Evolutionary conservation across 2,329 filamentous ascomycete genomes (phyloP).

Genomic region (Colletotrichum tofieldiae): DNA sequence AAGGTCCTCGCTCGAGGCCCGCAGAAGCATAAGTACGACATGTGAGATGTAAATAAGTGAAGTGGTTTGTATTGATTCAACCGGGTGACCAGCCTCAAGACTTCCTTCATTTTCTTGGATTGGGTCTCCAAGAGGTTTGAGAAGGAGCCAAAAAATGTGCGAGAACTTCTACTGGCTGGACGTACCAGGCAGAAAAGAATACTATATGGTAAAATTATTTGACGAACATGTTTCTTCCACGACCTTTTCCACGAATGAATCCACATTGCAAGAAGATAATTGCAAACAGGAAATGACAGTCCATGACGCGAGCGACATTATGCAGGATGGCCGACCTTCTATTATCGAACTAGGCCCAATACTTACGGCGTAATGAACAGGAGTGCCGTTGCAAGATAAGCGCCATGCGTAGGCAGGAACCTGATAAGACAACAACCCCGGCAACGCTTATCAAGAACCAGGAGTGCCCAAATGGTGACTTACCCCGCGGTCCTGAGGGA

Average conservation of each 20-base stretch:
- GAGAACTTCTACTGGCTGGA: neutral
- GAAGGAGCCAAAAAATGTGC: neutral
- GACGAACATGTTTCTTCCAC: neutral
- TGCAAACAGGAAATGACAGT: neutral
- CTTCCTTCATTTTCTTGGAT: neutral
- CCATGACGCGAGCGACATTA: constrained; percentile 2
- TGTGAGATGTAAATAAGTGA: neutral
- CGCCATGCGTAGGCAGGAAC: neutral
- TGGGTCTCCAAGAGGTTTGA: too few species aligned
- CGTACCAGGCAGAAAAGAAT: neutral
- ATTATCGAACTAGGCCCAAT: constrained; percentile 5
- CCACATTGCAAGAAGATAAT: neutral
- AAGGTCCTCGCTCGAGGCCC: neutral
- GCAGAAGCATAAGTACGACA: neutral
- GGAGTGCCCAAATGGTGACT: neutral
- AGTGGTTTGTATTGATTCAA: neutral
- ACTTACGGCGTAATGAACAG: neutral
- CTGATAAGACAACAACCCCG: constrained; percentile 21
- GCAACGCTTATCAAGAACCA: constrained; percentile 3
- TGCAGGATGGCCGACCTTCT: constrained; percentile 1
- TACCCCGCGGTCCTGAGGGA: neutral
- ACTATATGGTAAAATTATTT: neutral
- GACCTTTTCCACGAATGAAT: neutral
- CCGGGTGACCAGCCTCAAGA: neutral
- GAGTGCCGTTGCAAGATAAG: constrained; percentile 23